Base-by-base conservation (phyloP, 164 flowering plant species). In the Houttuynia cordata region DNA sequence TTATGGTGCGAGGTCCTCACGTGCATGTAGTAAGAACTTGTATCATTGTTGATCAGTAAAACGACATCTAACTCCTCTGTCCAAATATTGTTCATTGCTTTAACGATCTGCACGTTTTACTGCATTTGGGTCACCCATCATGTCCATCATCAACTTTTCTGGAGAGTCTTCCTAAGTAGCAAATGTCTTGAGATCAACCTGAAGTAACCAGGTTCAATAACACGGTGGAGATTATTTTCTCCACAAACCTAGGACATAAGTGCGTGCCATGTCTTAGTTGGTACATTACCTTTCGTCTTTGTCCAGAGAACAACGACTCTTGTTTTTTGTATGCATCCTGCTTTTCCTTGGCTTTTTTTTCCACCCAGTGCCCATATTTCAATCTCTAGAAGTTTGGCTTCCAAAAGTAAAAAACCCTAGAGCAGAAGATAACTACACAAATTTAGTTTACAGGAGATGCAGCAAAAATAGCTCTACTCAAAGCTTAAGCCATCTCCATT, bases 71-170 rank as follows among this genome's bases (percentile, higher is more conserved):
- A 30, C 37, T 30, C 37, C 37, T 6, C 37, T 2, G 37, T 30
- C 37, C 6, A 6, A 30, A 30, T 30, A 2, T 30, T 30, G 37
- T 30, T 40, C 22, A 12, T 7, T 21, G 45, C 68, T 54, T 37
- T n/a, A 92, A 24, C 96, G 88, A 2, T 88, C 91, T 73, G 87
- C 97, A 14, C 93, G 74, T 56, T 58, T 68, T 60, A 73, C 80
- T 12, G 54, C 64, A 58, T 88, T 85, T 8, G 96, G 99, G 73
- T 90, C 76, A 42, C 77, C 57, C 23, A 93, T 53, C 96, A 90
- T 85, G 78, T 86, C 91, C 97, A 90, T 82, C 96, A 93, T 88
- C 86, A 88, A 73, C 80, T 90, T 93, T 78, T 93, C 99, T 0
- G 99, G 99, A 9, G 96, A 88, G 67, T 93, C 99, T n/a, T 93